Base-by-base conservation (phyloP, 2,329 filamentous ascomycete genomes). In the Gliomastix tumulicola region DNA sequence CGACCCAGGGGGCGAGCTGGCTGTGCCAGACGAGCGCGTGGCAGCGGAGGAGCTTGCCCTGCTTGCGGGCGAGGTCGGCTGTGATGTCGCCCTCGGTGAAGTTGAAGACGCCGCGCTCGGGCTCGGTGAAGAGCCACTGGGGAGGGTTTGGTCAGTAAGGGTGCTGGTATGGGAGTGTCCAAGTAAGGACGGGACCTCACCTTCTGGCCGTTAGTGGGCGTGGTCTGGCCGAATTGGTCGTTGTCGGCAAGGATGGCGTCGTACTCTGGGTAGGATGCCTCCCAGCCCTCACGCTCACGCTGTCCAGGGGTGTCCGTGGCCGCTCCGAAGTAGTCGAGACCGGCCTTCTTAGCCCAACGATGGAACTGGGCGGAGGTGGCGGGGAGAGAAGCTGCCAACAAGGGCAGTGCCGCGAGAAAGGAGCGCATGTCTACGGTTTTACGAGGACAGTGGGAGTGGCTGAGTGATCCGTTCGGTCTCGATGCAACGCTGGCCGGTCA, bases 161-260 rank as follows among this genome's bases (percentile, higher is more conserved):
- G 7, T 13, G 16, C 9, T 28, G 6, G 13, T 13, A 25, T 40
- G 17, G 28, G 16, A 21, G 12, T 35, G 20, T 15, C 21, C 16
- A 19, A 30, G 21, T 19, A 33, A 31, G 19, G 4, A 10, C 21
- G 23, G 28, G 15, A 13, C 30, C 45, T 7, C 18, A 57, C 55
- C 65, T 74, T 66, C 44, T 76, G 71, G 9, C 69, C 67, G 48
- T 82, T 82, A 35, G 69, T 71, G 0, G 76, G 73, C 0, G 76
- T 81, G 15, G 77, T 68, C 48, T 78, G 71, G 21, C 76, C 77
- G 48, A 82, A 83, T 45, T 80, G 73, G 22, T 62, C 56, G 11
- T 50, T 62, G 49, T 77, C 62, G 39, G 62, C 65, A 30, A 80
- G 57, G 43, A 78, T 72, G 7, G 58, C 54, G 27, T 71, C 59